Evolutionary conservation across 495 filamentous ascomycete genomes (phyloP), one percentile per base, ranked within the genome.

Genomic region (Aspergillus indologenus): DNA sequence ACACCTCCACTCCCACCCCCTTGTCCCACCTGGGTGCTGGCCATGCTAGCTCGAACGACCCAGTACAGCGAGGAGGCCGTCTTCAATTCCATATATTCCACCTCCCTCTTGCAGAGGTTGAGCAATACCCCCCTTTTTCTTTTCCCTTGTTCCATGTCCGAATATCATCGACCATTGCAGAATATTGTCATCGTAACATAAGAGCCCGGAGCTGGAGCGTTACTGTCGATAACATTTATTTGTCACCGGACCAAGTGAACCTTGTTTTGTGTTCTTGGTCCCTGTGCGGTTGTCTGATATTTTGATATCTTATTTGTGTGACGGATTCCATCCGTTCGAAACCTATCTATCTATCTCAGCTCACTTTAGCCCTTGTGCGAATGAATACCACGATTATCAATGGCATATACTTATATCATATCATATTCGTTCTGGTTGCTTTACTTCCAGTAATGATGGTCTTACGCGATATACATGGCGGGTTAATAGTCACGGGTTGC

Each of bases 31-130:
- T 21, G 17, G n/a, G 7, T 45, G 34, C 51, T 40, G 34, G 34
- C n/a, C n/a, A n/a, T n/a, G n/a, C n/a, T n/a, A n/a, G n/a, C n/a
- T n/a, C n/a, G n/a, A n/a, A 8, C 34, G 34, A 40, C 34, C 34
- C 34, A 40, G 12, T 11, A 18, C 46, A 49, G 46, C 23, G 46
- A 40, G 20, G n/a, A 9, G 19, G 26, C 24, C 12, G 20, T 15
- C 3, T 26, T 12, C 26, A 29, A 24, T 17, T 29, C 12, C 47
- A 50, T 50, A 50, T 21, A 9, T 3, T 60, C 55, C 8, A 12
- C 1, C 53, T 50, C 58, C 58, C 58, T 54, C 52, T 60, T 55
- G 53, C 6, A 51, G 57, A 54, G 58, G 51, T 44, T 29, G 26
- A 29, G 26, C 26, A 29, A 29, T 29, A 29, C n/a, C 26, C 26